Evolutionary conservation across 2,329 filamentous ascomycete species (phyloP), one percentile per base, ranked within the genome.

Genomic region (Cercospora sesami): DNA sequence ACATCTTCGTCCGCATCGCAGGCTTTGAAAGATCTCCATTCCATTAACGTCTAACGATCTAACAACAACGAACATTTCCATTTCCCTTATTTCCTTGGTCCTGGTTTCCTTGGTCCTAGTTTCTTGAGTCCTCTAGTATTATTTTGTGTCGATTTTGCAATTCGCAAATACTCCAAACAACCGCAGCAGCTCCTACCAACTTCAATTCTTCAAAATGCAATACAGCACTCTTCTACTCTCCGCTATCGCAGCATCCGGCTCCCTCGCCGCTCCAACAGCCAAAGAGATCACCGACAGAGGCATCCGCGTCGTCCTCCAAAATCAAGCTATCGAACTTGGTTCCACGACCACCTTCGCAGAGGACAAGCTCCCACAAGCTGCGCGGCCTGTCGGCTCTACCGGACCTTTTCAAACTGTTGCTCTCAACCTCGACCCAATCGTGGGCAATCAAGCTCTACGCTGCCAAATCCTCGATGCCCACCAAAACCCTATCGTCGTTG

Each of bases 161-260:
- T 39, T 12, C 18, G 30, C n/a, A 63, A 63, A 39, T 39, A 39
- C 16, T n/a, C 3, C 51, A 36, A 42, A 30, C 18, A 48, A 60
- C 30, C 30, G 18, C 30, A 39, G 31, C 26, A 63, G 33, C 28
- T 8, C 69, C 36, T 12, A 16, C 9, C 48, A 53, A 53, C 48
- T 9, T 53, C 48, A 14, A 14, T 14, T 18, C 21, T 16, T 28
- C 73, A 75, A 69, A 68, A 73, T 71, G 69, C 69, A 69, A 33
- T 68, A 69, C 63, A 60, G 33, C 21, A 63, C 62, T 39, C n/a
- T 68, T 21, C 23, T 68, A 21, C 63, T 69, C 48, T 66, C 68
- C 23, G 18, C 65, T 57, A 21, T 69, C 45, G 64, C 67, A 45
- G 63, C 65, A 53, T 62, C 67, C 61, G 48, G 36, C 60, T 45